A percentile compares a stretch with the other conserved stretches of the same genome.
Evolutionary conservation across 2,329 filamentous ascomycete genomes (phyloP).

Genomic region (Trichoderma sp.): DNA sequence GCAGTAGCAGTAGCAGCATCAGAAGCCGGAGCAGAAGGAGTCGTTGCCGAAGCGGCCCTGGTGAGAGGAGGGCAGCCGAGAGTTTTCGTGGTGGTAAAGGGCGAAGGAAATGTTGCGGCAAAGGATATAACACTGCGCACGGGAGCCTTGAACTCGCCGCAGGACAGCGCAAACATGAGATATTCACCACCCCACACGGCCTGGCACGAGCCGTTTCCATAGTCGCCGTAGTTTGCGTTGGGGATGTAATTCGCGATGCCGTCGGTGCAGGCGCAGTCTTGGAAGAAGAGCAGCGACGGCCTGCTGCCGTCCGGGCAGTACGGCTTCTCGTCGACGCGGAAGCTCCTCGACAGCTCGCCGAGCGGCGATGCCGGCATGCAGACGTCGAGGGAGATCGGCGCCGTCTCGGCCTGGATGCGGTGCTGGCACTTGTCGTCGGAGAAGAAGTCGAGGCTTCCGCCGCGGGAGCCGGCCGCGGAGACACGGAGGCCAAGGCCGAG

Average conservation of each 20-base stretch:
- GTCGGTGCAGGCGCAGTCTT: conserved; percentile 7
- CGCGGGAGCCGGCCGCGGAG: not conserved
- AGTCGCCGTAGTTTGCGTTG: conserved; percentile 10
- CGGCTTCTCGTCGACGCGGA: conserved; percentile 12
- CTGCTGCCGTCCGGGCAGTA: conserved; percentile 10
- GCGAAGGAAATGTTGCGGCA: not conserved
- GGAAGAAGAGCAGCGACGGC: conserved; percentile 15
- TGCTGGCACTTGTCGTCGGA: conserved; percentile 10
- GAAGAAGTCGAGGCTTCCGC: conserved; percentile 7
- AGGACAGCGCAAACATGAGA: conserved; percentile 13
- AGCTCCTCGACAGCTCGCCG: not conserved
- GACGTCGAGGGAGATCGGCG: conserved; percentile 8
- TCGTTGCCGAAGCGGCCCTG: not conserved
- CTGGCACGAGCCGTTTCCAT: conserved; percentile 15
- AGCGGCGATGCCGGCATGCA: conserved; percentile 7
- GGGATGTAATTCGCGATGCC: conserved; percentile 9
- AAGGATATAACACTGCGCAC: not conserved
- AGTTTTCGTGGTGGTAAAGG: not conserved
- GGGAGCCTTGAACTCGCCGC: conserved; percentile 6
- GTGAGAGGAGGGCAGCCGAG: not conserved
- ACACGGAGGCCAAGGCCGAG: conserved; percentile 1
- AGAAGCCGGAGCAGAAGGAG: not conserved
- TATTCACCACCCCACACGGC: conserved; percentile 8
- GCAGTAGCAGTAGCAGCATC: not conserved
- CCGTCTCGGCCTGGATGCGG: not conserved